These are phyloP conservation scores for Citrullus mucosospermus DNA, from an alignment of 306 rosid genomes.

Conservation along the genomic window DNA sequence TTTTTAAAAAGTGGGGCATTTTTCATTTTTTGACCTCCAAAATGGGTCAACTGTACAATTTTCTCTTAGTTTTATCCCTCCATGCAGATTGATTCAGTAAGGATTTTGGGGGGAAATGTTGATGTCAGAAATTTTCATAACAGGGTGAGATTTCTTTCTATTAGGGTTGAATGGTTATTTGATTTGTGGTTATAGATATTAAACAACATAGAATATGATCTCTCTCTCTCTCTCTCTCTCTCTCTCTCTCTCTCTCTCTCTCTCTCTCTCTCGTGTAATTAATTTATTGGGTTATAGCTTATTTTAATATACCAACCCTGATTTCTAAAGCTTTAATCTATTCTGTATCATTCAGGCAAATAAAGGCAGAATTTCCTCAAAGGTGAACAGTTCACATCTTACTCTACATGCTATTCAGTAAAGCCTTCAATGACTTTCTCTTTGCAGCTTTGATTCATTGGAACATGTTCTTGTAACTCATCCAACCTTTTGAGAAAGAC, in stretches of 20 bases:
- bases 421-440: not conserved
- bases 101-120: not conserved
- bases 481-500: not conserved
- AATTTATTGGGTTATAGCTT: not conserved
- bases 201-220: too few species aligned
- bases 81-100: not conserved
- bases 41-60: too few species aligned
- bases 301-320: not conserved
- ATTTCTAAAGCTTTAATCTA: not conserved
- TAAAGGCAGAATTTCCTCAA: conserved; percentile 5
- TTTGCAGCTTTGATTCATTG: not conserved
- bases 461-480: not conserved
- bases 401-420: not conserved
- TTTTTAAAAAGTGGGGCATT: too few species aligned
- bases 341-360: not conserved
- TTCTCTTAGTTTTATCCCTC: not conserved
- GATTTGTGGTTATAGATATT: not conserved
- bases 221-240: too few species aligned
- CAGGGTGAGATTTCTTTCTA: not conserved
- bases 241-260: too few species aligned
- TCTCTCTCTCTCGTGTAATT: too few species aligned
- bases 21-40: too few species aligned
- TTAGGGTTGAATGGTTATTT: not conserved
- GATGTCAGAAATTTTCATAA: not conserved
- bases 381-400: not conserved